These are phyloP conservation scores for Fonsecaea erecta DNA, from an alignment of 2,329 filamentous ascomycete species.

Conservation along the genomic window DNA sequence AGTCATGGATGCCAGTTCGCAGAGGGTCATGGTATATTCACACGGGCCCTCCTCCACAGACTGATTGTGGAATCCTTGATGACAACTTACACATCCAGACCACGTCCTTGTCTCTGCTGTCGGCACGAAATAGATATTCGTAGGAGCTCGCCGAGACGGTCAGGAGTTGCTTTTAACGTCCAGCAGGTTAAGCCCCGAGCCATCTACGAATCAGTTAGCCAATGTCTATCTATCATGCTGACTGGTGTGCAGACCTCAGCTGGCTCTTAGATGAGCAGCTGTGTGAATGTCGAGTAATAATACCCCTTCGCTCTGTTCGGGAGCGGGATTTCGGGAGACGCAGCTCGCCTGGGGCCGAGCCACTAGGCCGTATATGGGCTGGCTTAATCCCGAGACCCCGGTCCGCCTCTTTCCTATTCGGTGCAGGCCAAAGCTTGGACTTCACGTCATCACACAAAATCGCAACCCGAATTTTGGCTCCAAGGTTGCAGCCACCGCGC, in stretches of 20 bases:
- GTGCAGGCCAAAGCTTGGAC: neutral
- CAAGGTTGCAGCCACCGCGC: constrained; percentile 7
- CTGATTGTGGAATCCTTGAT: neutral
- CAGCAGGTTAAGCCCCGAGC: neutral
- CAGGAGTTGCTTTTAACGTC: neutral
- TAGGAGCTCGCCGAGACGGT: neutral
- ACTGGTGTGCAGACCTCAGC: neutral
- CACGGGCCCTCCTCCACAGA: neutral
- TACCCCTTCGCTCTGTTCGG: neutral
- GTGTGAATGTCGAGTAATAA: neutral
- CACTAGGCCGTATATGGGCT: neutral
- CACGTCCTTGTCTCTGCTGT: neutral
- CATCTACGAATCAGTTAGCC: neutral
- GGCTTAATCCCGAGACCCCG: neutral
- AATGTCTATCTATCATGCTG: neutral
- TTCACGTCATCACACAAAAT: constrained; percentile 14
- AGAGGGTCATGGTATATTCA: neutral
- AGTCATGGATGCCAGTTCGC: neutral
- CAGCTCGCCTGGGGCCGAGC: neutral
- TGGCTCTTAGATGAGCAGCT: neutral
- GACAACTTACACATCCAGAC: neutral
- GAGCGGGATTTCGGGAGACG: neutral
- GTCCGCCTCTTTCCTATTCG: neutral
- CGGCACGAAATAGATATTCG: neutral
- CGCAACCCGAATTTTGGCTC: neutral